Conservation (phyloP, 805 yeast genomes). For the Peterozyma toletana region DNA sequence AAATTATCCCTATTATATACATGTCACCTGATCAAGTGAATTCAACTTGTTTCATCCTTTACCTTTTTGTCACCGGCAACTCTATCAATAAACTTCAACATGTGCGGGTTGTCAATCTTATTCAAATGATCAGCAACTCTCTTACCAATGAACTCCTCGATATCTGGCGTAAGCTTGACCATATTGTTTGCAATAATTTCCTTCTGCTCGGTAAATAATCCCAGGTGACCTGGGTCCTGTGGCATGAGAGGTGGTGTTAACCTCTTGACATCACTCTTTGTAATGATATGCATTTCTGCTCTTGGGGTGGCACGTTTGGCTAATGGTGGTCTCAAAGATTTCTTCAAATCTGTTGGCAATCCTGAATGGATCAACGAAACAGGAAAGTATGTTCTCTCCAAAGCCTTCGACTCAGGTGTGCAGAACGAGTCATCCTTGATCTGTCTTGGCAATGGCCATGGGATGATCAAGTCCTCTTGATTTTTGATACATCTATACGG, state of each 20-base stretch:
- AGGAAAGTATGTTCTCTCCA: constrained; percentile 70
- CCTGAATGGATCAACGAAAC: constrained; percentile 61
- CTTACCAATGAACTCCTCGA: constrained; percentile 37
- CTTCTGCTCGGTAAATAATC: constrained; percentile 53
- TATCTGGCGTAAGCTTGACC: constrained; percentile 29
- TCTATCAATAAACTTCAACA: constrained; percentile 18
- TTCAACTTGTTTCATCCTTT: constrained; percentile 7
- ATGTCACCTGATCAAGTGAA: background rate
- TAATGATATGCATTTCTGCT: constrained; percentile 42
- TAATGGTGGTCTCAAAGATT: constrained; percentile 69
- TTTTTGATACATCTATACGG: constrained; percentile 74
- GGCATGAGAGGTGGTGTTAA: constrained; percentile 77
- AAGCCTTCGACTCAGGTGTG: constrained; percentile 48
- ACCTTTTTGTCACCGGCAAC: constrained; percentile 12
- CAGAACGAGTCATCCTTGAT: constrained; percentile 49
- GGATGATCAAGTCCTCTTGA: constrained; percentile 63
- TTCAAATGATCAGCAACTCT: constrained; percentile 29
- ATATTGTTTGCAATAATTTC: constrained; percentile 33
- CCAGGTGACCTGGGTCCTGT: constrained; percentile 45
- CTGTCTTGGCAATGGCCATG: constrained; percentile 80
- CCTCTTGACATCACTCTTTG: constrained; percentile 54
- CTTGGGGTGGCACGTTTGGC: constrained; percentile 35
- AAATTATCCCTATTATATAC: background rate
- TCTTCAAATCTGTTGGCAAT: constrained; percentile 58
- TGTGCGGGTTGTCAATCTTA: constrained; percentile 21